Evolutionary conservation across 495 filamentous ascomycete species (phyloP).

Genomic region (Penicillium chermesinum): DNA sequence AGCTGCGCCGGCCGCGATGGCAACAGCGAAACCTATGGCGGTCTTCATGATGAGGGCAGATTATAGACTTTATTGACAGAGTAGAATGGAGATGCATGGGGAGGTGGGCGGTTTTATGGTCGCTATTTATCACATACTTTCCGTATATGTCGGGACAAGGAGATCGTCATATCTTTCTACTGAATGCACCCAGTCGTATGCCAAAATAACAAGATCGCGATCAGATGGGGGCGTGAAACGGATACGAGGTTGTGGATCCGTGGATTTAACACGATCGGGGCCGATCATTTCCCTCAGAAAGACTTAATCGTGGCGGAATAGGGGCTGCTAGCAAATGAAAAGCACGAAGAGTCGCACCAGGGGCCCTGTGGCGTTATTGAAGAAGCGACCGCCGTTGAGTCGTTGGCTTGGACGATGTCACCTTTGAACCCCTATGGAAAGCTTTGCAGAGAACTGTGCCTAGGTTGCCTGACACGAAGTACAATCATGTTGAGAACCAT

Average conservation of each 20-base stretch:
- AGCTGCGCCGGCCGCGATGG: constrained; percentile 14
- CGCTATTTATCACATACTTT: no score
- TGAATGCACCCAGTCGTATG: constrained; percentile 29
- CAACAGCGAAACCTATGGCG: constrained; percentile 2
- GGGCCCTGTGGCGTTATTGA: constrained; percentile 6
- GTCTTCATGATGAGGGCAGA: constrained; percentile 12
- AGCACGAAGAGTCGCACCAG: neutral
- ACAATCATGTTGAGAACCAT: no score
- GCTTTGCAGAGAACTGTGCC: no score
- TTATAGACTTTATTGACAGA: neutral
- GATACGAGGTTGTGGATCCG: constrained; percentile 6
- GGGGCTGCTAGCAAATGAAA: neutral
- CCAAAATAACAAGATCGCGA: constrained; percentile 13
- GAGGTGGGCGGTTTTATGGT: no score
- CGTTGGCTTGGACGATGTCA: neutral
- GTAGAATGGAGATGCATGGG: neutral
- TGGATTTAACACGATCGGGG: neutral
- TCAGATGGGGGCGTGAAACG: constrained; percentile 1
- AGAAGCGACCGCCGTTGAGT: neutral
- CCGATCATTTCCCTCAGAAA: neutral
- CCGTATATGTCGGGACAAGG: no score
- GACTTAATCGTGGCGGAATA: no score
- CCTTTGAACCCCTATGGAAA: no score
- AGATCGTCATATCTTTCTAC: neutral
- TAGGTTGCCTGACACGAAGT: no score